A percentile compares a stretch with the other conserved stretches of the same genome.
These are phyloP conservation scores for Crinitomyces ghanaensis DNA, from an alignment of 805 yeast species.

Conservation along the genomic window DNA sequence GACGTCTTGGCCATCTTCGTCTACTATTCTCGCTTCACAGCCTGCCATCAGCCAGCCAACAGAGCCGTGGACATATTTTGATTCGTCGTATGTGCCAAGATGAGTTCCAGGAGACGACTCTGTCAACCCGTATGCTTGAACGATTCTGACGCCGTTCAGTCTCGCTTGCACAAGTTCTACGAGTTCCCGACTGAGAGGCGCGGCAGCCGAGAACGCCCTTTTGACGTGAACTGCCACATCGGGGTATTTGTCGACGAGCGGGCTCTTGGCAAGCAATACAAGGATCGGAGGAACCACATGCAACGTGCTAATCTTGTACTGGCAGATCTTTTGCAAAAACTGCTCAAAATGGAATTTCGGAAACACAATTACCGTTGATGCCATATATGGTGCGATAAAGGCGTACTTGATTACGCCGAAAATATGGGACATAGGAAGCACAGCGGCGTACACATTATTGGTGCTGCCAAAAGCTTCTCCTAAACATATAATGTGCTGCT, in stretches of 20 bases:
- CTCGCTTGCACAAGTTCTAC: constrained; percentile 14
- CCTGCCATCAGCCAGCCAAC: constrained; percentile 33
- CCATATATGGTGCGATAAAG: constrained; percentile 15
- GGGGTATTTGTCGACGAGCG: constrained; percentile 31
- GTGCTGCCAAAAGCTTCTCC: neutral
- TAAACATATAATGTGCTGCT: constrained; percentile 13
- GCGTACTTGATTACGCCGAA: constrained; percentile 25
- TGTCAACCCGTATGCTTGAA: constrained; percentile 21
- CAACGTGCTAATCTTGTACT: constrained; percentile 29
- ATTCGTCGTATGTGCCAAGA: constrained; percentile 13
- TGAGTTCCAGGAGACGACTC: constrained; percentile 13
- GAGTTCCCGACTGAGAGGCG: constrained; percentile 28
- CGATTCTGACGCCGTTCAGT: constrained; percentile 11
- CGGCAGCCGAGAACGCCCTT: too few species aligned
- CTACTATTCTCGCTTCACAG: constrained; percentile 39
- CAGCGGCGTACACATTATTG: constrained; percentile 23
- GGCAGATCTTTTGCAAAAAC: constrained; percentile 18
- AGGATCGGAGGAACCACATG: constrained; percentile 32
- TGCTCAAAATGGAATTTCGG: constrained; percentile 24
- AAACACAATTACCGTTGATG: constrained; percentile 18
- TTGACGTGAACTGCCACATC: too few species aligned
- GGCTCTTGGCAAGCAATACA: constrained; percentile 35
- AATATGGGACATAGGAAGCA: constrained; percentile 25
- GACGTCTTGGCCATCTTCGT: constrained; percentile 32
- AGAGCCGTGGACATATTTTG: constrained; percentile 34